Percentiles rank a stretch among this genome's conserved stretches.
Conservation (phyloP, 352 stramenopile genomes). For the Pythium grandisporangium region DNA sequence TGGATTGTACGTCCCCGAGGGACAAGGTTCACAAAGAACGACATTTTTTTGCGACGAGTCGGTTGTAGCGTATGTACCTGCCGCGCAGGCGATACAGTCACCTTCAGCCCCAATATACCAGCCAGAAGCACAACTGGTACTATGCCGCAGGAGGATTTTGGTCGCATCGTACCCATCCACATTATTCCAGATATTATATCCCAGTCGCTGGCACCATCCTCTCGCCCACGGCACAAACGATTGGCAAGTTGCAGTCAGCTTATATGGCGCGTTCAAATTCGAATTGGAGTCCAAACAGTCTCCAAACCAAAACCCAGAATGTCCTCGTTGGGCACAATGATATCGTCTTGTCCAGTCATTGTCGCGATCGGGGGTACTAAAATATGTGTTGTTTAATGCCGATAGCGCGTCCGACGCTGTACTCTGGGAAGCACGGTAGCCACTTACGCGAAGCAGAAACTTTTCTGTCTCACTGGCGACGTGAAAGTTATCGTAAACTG, state of each 20-base stretch:
- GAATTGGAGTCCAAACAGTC: slow-evolving; percentile 32
- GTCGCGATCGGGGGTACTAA: slow-evolving; percentile 45
- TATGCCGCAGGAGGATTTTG: slow-evolving; percentile 32
- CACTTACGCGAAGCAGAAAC: slow-evolving; percentile 30
- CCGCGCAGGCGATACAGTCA: slow-evolving; percentile 24
- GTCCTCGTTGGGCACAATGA: slow-evolving; percentile 33
- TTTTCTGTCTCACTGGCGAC: slow-evolving; percentile 33
- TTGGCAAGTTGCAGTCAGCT: slow-evolving; percentile 27
- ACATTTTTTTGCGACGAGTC: slow-evolving; percentile 15
- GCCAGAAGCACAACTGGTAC: slow-evolving; percentile 23
- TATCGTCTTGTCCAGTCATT: slow-evolving; percentile 34
- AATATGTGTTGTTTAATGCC: slow-evolving; percentile 41
- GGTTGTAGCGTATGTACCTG: slow-evolving; percentile 29
- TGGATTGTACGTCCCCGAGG: slow-evolving; percentile 38
- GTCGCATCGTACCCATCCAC: slow-evolving; percentile 34
- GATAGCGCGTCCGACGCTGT: slow-evolving; percentile 31
- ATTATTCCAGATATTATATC: slow-evolving; percentile 44
- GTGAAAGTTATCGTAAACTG: slow-evolving; percentile 34
- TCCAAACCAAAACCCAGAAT: slow-evolving; percentile 47
- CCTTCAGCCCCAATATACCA: slow-evolving; percentile 8
- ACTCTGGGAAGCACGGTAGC: slow-evolving; percentile 21
- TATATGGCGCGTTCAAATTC: slow-evolving; percentile 42
- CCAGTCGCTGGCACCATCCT: slow-evolving; percentile 34
- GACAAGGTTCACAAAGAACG: slow-evolving; percentile 29
- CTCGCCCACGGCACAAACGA: slow-evolving; percentile 33